phyloP scores from a whole-genome alignment of 2,329 filamentous ascomycete species.

The Beauveria bassiana region DNA sequence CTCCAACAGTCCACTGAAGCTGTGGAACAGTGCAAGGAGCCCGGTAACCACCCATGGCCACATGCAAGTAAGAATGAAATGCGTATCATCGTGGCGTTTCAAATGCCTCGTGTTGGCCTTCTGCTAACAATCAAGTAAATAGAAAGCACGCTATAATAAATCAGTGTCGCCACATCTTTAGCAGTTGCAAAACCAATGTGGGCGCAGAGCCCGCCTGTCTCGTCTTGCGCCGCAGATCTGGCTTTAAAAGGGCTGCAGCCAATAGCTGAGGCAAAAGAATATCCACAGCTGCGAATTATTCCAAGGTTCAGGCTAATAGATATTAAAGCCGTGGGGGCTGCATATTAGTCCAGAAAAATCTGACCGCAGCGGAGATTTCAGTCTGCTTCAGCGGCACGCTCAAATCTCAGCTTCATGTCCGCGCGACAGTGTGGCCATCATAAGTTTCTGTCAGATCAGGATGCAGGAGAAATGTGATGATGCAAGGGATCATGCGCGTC shows the following conservation, averaged over 20 bases:
- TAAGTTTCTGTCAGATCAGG: not conserved
- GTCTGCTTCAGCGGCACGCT: not conserved
- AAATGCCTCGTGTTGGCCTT: not conserved
- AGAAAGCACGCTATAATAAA: not conserved
- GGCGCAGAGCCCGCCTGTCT: not conserved
- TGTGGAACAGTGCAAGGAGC: not conserved
- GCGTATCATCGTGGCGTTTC: not conserved
- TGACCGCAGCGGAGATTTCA: not conserved
- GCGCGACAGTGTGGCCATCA: not conserved
- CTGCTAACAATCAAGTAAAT: not conserved
- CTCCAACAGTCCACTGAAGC: not conserved
- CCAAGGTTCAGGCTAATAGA: not conserved
- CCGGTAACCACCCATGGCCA: not conserved
- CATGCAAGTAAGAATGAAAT: not conserved
- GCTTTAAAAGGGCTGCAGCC: not conserved
- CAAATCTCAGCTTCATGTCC: not conserved
- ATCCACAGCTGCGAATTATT: not conserved
- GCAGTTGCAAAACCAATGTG: not conserved
- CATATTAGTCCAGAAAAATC: not conserved
- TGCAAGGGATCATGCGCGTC: not conserved
- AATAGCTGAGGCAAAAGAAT: not conserved
- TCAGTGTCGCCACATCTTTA: not conserved
- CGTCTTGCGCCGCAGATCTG: conserved; percentile 1
- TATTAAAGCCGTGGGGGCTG: not conserved
- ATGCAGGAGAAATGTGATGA: not conserved